Conservation (phyloP, 257 asterid genomes). For the Primulina tabacum region DNA sequence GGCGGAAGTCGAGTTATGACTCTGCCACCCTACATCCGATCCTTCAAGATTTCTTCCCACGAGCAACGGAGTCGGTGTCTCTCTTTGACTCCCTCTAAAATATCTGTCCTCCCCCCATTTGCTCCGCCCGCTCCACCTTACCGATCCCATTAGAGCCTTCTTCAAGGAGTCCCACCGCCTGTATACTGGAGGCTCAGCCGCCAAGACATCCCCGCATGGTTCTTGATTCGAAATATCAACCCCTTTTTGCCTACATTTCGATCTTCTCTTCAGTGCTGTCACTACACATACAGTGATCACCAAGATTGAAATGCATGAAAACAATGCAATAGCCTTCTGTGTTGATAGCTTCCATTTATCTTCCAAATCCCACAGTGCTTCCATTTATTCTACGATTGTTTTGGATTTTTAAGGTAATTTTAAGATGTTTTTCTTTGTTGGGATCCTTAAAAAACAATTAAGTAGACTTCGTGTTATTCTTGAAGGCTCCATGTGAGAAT, state of each 20-base stretch:
- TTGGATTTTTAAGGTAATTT: background rate
- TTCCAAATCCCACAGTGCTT: slow-evolving; percentile 16
- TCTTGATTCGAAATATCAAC: slow-evolving; percentile 34
- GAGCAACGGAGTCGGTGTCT: slow-evolving; percentile 37
- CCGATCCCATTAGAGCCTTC: slow-evolving; percentile 35
- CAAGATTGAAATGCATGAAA: slow-evolving; percentile 44
- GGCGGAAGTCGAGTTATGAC: slow-evolving; percentile 61
- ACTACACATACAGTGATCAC: slow-evolving; percentile 32
- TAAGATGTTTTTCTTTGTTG: background rate
- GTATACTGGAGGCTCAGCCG: slow-evolving; percentile 1
- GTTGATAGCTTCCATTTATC: slow-evolving; percentile 62
- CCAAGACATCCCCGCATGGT: slow-evolving; percentile 16
- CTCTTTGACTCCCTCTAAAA: slow-evolving; percentile 20
- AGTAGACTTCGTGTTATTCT: background rate
- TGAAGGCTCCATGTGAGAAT: background rate
- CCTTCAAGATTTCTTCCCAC: slow-evolving; percentile 29
- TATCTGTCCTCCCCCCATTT: slow-evolving; percentile 36
- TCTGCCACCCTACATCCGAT: slow-evolving; percentile 38
- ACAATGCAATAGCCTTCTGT: slow-evolving; percentile 39
- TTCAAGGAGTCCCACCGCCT: slow-evolving; percentile 27
- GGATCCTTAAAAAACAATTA: background rate
- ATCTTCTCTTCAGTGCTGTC: slow-evolving; percentile 23
- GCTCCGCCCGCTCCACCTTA: slow-evolving; percentile 56
- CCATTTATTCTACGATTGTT: background rate
- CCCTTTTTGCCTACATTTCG: slow-evolving; percentile 18